phyloP scores from a whole-genome alignment of 1,139 yeast genomes.

The Hansenula sp. region DNA sequence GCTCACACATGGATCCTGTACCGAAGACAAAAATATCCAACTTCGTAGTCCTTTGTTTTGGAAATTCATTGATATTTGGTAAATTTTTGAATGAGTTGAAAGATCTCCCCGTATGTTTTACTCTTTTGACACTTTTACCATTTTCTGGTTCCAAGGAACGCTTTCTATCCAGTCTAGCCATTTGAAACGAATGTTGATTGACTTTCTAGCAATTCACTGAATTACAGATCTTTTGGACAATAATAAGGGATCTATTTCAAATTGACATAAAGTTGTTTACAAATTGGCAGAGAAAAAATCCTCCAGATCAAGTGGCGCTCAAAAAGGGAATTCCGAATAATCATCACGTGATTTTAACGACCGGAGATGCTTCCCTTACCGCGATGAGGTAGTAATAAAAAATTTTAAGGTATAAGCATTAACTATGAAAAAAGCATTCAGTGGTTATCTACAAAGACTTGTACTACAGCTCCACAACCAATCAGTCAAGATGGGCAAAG shows the following conservation, averaged over 20 bases:
- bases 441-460: background rate
- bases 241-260: background rate
- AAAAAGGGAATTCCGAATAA: background rate
- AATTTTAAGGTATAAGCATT: background rate
- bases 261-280: constrained; percentile 1
- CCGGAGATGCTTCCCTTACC: background rate
- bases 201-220: background rate
- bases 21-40: constrained; percentile 92
- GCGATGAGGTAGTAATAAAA: background rate
- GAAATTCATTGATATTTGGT: constrained; percentile 23
- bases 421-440: background rate
- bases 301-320: background rate
- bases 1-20: constrained; percentile 94
- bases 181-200: background rate
- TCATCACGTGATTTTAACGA: background rate
- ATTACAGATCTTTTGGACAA: background rate
- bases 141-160: constrained; percentile 16
- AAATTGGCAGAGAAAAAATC: background rate
- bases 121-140: constrained; percentile 13
- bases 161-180: constrained; percentile 24
- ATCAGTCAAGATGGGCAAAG: constrained; percentile 56
- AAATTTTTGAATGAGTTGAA: constrained; percentile 21
- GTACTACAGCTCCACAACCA: background rate
- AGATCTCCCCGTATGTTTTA: constrained; percentile 25
- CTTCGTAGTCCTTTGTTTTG: constrained; percentile 15